A percentile compares a stretch with the other conserved stretches of the same genome.
These are phyloP conservation scores for Penicillium sp. DNA, from an alignment of 2,329 filamentous ascomycete genomes.

Conservation along the genomic window DNA sequence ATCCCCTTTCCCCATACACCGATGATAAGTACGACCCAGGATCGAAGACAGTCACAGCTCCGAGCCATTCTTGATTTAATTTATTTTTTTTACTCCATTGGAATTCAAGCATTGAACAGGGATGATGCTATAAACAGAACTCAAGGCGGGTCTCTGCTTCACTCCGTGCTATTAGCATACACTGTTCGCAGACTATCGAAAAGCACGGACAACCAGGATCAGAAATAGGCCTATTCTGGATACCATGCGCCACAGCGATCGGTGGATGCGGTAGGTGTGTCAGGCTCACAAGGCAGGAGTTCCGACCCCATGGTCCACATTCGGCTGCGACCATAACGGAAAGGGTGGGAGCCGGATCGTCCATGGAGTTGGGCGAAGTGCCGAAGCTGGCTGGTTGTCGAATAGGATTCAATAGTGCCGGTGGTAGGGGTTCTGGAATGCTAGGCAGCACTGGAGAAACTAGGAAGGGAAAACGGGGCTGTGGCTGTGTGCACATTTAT, in stretches of 20 bases:
- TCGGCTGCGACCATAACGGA: not conserved
- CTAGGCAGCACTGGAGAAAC: constrained; percentile 17
- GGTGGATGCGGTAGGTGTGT: not conserved
- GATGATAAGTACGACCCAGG: not conserved
- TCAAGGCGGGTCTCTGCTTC: not conserved
- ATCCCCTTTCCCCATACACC: not conserved
- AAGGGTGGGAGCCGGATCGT: constrained; percentile 7
- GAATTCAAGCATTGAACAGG: not conserved
- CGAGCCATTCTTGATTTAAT: not conserved
- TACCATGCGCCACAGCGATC: not conserved
- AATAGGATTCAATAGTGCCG: constrained; percentile 7
- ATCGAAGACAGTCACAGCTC: not conserved
- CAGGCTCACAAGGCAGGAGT: not conserved
- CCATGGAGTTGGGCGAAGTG: constrained; percentile 9
- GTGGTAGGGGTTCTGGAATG: constrained; percentile 2
- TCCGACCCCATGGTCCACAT: not conserved
- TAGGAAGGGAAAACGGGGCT: constrained; percentile 3
- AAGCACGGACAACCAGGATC: not conserved
- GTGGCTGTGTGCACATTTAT: constrained; percentile 12
- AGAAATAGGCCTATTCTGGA: not conserved
- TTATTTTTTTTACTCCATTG: not conserved
- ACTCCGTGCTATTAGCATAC: not conserved
- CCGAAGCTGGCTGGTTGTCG: constrained; percentile 8
- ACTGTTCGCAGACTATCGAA: not conserved
- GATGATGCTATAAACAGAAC: not conserved